Evolutionary conservation across 2,329 filamentous ascomycete genomes (phyloP), one percentile per base, ranked within the genome.

Genomic region (Fusarium zealandicum): DNA sequence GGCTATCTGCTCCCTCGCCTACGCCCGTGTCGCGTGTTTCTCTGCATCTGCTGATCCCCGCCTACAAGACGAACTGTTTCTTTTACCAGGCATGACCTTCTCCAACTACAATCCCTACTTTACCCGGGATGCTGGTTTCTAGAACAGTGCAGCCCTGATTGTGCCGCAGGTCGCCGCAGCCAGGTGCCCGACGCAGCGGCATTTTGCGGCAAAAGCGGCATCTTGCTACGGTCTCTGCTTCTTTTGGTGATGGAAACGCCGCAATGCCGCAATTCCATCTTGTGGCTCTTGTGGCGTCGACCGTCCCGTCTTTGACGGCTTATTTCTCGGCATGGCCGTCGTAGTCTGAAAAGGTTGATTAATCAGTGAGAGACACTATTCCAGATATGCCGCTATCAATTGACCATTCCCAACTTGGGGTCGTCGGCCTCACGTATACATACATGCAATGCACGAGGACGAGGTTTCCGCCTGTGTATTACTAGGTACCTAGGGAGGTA

Each of bases 81-180:
- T 44, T 44, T 40, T 33, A 20, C 41, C 18, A 36, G 22, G 46
- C 22, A 27, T 28, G 28, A 13, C 22, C 6, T 20, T 18, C 17
- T 38, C 27, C 30, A 32, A 31, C 36, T 40, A 8, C 3, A 37
- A 32, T 43, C 44, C 51, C 62, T 61, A 47, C 17, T 49, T 51
- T 35, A 58, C 51, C 44, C 49, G 37, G 27, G 9, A 36, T 30
- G 13, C 30, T 20, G 7, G 16, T 13, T 18, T 17, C 54, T 51
- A 33, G 43, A 54, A 62, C 28, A 39, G 42, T 14, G 37, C 25
- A 52, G 40, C 22, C 28, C 25, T 33, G 33, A 9, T 39, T 35
- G 18, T 40, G 62, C 57, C 62, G 59, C 59, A 58, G 37, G 42
- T 46, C 32, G 53, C 40, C 44, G 51, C 47, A 10, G 12, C 17